phyloP scores from a whole-genome alignment of 345 rosid genomes.

The Syzygium jambos region DNA sequence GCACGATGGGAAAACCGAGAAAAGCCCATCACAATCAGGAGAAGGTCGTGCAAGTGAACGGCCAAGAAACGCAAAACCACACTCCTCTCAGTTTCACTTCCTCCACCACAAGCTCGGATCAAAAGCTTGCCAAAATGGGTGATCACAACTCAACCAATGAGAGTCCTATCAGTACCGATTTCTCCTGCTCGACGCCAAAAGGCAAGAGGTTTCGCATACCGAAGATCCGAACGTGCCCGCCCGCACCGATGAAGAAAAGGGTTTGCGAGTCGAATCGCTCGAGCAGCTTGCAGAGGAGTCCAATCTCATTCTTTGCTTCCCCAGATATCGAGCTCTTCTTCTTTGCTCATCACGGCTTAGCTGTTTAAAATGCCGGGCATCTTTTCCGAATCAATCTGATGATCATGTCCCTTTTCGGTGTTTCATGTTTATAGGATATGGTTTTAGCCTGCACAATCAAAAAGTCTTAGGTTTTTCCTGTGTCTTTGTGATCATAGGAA shows the following conservation, averaged over 20 bases:
- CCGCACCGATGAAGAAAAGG: constrained; percentile 8
- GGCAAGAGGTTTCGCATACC: constrained; percentile 3
- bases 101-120: not conserved
- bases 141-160: not conserved
- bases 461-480: not conserved
- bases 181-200: constrained; percentile 4
- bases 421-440: not conserved
- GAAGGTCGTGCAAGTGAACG: not conserved
- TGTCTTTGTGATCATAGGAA: not conserved
- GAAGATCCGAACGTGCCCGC: constrained; percentile 5
- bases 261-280: not conserved
- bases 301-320: not conserved
- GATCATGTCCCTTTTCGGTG: not conserved
- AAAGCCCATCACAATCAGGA: not conserved
- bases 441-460: not conserved
- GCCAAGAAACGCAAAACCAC: not conserved
- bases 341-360: not conserved
- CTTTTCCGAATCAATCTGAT: not conserved
- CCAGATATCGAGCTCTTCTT: constrained; percentile 4
- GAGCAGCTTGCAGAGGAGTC: not conserved
- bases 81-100: not conserved
- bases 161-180: not conserved
- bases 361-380: not conserved
- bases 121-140: not conserved
- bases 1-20: not conserved